Evolutionary conservation across 768 basidiomycete genomes (phyloP), one percentile per base, ranked within the genome.

Genomic region (Tulasnella sp.): DNA sequence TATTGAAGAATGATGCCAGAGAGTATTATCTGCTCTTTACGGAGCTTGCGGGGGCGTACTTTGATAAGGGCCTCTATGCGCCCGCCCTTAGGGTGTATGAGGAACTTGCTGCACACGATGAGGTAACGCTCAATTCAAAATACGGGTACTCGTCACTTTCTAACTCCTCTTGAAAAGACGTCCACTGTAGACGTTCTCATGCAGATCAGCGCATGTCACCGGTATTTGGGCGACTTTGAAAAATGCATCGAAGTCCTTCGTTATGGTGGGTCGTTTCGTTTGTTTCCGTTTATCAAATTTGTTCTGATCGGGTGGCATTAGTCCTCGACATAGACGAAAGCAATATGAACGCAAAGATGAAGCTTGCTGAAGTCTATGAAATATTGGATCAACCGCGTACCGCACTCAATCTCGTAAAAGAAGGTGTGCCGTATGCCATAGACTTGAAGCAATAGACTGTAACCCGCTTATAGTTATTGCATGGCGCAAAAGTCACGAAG

Each of bases 301-400:
- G 34, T 25, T 21, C 35, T 17, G 9, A 40, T 2, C 15, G 11
- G 11, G 9, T 48, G 31, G 27, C 6, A 12, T 19, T 62, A 94
- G 92, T 93, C 29, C 73, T 84, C 15, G 72, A 76, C 3, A 79
- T 78, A 1, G 86, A 92, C 66, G 83, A 88, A 0, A 74, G 75
- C 0, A 78, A 88, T 62, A 79, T 81, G 63, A 86, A 92, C 27
- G 84, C 83, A 25, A 91, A 90, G 68, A 82, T 93, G 77, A 85
- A 87, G 61, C 75, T 97, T 0, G 94, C 93, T 0, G 87, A 87
- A 61, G 79, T 92, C 12, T 88, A 90, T 62, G 94, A 99, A 67
- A 81, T 87, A 9, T 70, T 84, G 62, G 81, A 84, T 41, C 80
- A 91, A 61, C 81, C 85, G 1, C 73, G 81, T 14, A 84, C 84